These are phyloP conservation scores for Verticillium albo-atrum DNA, from an alignment of 2,329 filamentous ascomycete genomes.

Conservation along the genomic window DNA sequence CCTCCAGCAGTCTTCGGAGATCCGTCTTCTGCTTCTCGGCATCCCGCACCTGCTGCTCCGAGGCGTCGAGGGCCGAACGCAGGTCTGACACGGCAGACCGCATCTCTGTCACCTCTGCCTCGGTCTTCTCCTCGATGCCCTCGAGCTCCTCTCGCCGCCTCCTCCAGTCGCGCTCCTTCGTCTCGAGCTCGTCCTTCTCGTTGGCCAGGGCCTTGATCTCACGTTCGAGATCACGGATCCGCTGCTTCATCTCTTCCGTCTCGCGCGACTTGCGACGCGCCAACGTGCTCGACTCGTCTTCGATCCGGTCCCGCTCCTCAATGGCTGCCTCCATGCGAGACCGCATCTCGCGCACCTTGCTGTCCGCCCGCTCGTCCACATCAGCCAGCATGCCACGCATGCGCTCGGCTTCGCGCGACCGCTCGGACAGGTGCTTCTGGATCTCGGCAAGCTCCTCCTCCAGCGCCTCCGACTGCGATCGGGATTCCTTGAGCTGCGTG, in stretches of 20 bases:
- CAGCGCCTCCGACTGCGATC: constrained; percentile 74
- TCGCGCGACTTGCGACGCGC: constrained; percentile 75
- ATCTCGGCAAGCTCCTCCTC: constrained; percentile 91
- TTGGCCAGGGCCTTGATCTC: constrained; percentile 65
- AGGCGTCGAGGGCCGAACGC: constrained; percentile 77
- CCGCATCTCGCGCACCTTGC: constrained; percentile 81
- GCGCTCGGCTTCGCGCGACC: constrained; percentile 87
- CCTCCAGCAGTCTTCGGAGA: constrained; percentile 70
- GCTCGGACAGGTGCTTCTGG: constrained; percentile 79
- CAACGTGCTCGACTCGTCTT: constrained; percentile 80
- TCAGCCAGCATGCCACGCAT: constrained; percentile 88
- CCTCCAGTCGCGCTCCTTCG: constrained; percentile 69
- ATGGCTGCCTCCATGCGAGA: constrained; percentile 82
- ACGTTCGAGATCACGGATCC: constrained; percentile 76
- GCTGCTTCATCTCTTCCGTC: constrained; percentile 77
- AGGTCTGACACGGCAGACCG: constrained; percentile 73
- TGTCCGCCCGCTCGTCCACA: constrained; percentile 77
- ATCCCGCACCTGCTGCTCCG: constrained; percentile 79
- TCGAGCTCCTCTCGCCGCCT: constrained; percentile 73
- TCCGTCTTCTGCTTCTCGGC: constrained; percentile 78
- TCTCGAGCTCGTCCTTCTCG: constrained; percentile 75
- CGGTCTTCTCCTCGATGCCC: constrained; percentile 60
- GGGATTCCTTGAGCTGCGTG: constrained; percentile 86
- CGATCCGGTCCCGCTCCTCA: constrained; percentile 89
- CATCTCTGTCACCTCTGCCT: constrained; percentile 71